phyloP scores from a whole-genome alignment of 108 stramenopile genomes.

The Schizochytrium sp. region DNA sequence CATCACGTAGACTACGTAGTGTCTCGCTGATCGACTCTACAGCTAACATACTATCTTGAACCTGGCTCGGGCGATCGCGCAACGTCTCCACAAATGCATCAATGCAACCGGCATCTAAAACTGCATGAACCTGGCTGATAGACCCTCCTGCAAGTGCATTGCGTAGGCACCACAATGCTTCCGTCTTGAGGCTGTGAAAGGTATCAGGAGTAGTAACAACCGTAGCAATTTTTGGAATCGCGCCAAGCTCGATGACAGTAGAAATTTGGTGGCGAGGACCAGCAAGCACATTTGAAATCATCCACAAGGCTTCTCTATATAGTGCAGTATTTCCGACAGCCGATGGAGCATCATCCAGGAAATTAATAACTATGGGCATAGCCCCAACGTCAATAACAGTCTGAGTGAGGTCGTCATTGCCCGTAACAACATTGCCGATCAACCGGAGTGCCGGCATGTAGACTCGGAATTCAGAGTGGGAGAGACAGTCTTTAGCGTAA shows the following conservation, averaged over 20 bases:
- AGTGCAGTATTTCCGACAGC: not conserved
- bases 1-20: not conserved
- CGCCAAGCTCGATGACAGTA: not conserved
- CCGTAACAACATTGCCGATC: constrained; percentile 25
- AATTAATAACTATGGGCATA: not conserved
- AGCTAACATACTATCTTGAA: not conserved
- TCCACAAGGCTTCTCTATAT: constrained; percentile 2
- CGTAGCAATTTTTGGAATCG: not conserved
- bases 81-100: not conserved
- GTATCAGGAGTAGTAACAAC: not conserved
- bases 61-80: not conserved
- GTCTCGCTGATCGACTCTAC: not conserved
- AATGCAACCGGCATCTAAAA: not conserved
- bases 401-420: not conserved
- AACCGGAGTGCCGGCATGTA: constrained; percentile 17
- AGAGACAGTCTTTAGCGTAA: not conserved
- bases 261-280: not conserved
- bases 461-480: not conserved
- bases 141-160: constrained; percentile 15
- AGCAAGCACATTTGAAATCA: not conserved
- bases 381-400: not conserved
- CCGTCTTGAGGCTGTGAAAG: not conserved
- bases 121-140: not conserved
- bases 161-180: constrained; percentile 20
- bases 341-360: not conserved